phyloP scores from a whole-genome alignment of 2,329 filamentous ascomycete genomes.

The Sporothrix variecibatus region DNA sequence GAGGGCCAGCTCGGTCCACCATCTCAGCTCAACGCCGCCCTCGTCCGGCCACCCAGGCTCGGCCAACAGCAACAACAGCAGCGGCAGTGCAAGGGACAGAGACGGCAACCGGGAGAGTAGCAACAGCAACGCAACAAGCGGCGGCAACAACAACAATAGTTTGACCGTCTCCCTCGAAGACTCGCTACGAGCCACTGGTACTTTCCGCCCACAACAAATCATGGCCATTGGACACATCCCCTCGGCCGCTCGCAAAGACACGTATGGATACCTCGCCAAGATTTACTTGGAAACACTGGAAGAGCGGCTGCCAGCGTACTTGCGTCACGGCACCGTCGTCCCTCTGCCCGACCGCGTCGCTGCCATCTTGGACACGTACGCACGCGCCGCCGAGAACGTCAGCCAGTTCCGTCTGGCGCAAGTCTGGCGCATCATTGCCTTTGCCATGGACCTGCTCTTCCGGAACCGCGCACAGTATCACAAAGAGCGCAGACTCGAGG shows the following conservation, averaged over 20 bases:
- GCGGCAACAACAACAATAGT: conserved; percentile 37
- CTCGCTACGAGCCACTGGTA: conserved; percentile 58
- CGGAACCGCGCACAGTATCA: conserved; percentile 59
- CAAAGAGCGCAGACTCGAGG: conserved; percentile 48
- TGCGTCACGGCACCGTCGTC: conserved; percentile 32
- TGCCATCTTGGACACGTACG: conserved; percentile 58
- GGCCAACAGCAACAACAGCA: conserved; percentile 37
- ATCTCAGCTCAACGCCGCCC: conserved; percentile 58
- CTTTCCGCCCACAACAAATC: conserved; percentile 61
- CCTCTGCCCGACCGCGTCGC: conserved; percentile 51
- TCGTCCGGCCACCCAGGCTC: conserved; percentile 42
- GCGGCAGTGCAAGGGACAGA: conserved; percentile 33
- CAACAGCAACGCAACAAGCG: background rate
- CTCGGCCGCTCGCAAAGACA: conserved; percentile 49
- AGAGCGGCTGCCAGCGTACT: conserved; percentile 48
- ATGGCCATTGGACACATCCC: conserved; percentile 64
- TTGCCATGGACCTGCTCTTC: conserved; percentile 57
- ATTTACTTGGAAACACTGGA: conserved; percentile 59
- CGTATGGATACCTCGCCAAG: conserved; percentile 59
- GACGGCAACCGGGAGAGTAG: background rate
- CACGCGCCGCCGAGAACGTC: conserved; percentile 57
- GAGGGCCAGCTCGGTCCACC: conserved; percentile 46
- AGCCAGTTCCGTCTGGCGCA: conserved; percentile 63
- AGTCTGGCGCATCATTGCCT: conserved; percentile 63
- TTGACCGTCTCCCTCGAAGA: conserved; percentile 54